These are phyloP conservation scores for Pythium chondricola DNA, from an alignment of 352 stramenopile genomes.

Conservation along the genomic window DNA sequence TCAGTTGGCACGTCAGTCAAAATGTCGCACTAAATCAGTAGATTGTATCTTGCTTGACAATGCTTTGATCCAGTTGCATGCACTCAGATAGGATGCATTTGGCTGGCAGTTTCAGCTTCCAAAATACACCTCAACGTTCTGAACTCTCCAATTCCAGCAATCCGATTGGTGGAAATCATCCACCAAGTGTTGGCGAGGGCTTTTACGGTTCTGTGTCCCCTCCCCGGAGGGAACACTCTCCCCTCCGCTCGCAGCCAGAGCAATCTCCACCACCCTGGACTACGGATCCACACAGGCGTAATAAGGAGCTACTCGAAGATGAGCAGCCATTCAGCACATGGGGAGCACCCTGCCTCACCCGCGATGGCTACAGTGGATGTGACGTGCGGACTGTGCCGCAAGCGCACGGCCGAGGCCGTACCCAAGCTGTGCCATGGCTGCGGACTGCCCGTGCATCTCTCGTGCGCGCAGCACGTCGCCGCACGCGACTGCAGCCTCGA, in stretches of 20 bases:
- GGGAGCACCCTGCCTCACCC: background rate
- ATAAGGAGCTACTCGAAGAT: slow-evolving; percentile 22
- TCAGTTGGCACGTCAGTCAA: slow-evolving; percentile 1
- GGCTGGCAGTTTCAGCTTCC: no score
- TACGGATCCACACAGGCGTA: slow-evolving; percentile 1
- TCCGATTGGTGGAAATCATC: background rate
- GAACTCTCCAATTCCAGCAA: background rate
- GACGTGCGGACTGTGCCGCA: slow-evolving; percentile 25
- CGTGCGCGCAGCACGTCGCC: slow-evolving; percentile 31
- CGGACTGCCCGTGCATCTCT: slow-evolving; percentile 25
- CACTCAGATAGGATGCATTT: no score
- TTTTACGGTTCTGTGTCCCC: background rate
- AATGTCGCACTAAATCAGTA: background rate
- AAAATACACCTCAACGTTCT: slow-evolving; percentile 3
- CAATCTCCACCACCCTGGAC: slow-evolving; percentile 4
- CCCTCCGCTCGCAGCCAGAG: background rate
- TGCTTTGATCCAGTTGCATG: no score
- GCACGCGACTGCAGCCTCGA: slow-evolving; percentile 28
- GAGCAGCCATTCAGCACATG: background rate
- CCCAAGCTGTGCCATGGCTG: slow-evolving; percentile 34
- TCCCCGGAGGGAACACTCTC: no score
- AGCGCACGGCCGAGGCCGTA: slow-evolving; percentile 25
- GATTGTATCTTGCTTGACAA: background rate
- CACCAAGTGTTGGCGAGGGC: background rate
- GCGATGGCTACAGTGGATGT: slow-evolving; percentile 16